Evolutionary conservation across 1,284 basidiomycete species (phyloP).

Genomic region (Ceratobasidium theobromae): DNA sequence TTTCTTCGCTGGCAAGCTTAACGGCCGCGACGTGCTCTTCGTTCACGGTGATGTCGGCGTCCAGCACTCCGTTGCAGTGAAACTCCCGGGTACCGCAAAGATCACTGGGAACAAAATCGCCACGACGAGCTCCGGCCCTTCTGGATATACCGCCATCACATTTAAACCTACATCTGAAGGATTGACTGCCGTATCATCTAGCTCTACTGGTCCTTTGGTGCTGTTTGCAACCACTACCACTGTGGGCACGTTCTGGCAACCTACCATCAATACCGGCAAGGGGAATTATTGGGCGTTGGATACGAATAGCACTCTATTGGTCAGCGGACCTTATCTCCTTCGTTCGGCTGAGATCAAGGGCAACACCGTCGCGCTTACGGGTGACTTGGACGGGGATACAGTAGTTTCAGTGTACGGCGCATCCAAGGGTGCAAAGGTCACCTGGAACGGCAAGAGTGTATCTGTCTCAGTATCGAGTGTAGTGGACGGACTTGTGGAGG

Average conservation of each 20-base stretch:
- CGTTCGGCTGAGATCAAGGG: slow-evolving; percentile 47
- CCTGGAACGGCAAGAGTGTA: slow-evolving; percentile 62
- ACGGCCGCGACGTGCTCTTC: slow-evolving; percentile 65
- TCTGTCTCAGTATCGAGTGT: slow-evolving; percentile 6
- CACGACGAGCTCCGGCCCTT: background rate
- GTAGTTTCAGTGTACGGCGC: slow-evolving; percentile 55
- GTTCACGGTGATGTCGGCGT: slow-evolving; percentile 61
- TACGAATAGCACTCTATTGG: slow-evolving; percentile 52
- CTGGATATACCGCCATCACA: slow-evolving; percentile 23
- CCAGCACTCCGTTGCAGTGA: slow-evolving; percentile 58
- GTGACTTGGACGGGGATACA: slow-evolving; percentile 50
- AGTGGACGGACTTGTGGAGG: slow-evolving; percentile 18
- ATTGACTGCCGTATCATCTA: slow-evolving; percentile 9
- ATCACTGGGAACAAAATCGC: slow-evolving; percentile 12
- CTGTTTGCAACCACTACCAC: slow-evolving; percentile 17
- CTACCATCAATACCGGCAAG: background rate
- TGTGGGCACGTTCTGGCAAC: slow-evolving; percentile 19
- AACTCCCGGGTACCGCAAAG: slow-evolving; percentile 47
- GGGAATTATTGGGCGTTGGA: slow-evolving; percentile 54
- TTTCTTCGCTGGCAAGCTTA: slow-evolving; percentile 66
- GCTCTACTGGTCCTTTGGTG: slow-evolving; percentile 5
- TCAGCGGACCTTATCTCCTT: slow-evolving; percentile 60
- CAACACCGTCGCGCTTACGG: slow-evolving; percentile 46
- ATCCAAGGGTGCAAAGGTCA: slow-evolving; percentile 52
- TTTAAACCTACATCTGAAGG: slow-evolving; percentile 29